These are phyloP conservation scores for Puccinellia tenuiflora DNA, from an alignment of 176 grass and related monocot genomes.

Conservation along the genomic window DNA sequence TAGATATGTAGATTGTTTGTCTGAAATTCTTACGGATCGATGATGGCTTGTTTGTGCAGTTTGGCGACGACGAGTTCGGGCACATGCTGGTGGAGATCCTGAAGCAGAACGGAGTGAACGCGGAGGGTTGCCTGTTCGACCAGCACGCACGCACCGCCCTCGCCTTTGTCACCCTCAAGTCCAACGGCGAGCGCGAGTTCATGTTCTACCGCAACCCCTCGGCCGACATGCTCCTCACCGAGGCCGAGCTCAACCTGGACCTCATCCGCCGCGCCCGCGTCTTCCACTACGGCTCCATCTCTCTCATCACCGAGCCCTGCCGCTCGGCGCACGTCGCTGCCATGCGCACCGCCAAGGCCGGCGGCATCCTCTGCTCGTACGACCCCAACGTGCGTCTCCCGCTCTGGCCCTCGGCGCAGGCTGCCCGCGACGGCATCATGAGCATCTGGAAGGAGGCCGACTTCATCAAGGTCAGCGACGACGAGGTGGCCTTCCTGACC, in stretches of 20 bases:
- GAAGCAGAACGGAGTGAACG: slow-evolving; percentile 66
- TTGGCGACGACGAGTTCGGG: slow-evolving; percentile 90
- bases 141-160: slow-evolving; percentile 72
- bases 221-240: slow-evolving; percentile 77
- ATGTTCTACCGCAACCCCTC: slow-evolving; percentile 96
- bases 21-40: background rate
- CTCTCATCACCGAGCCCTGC: slow-evolving; percentile 77
- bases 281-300: slow-evolving; percentile 94
- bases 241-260: slow-evolving; percentile 66
- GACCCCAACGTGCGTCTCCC: slow-evolving; percentile 89
- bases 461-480: slow-evolving; percentile 95
- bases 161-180: slow-evolving; percentile 80
- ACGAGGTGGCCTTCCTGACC: slow-evolving; percentile 84
- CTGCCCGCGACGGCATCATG: slow-evolving; percentile 48
- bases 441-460: slow-evolving; percentile 94
- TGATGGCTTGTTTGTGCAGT: slow-evolving; percentile 14
- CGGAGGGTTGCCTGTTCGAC: slow-evolving; percentile 62
- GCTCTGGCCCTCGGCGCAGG: slow-evolving; percentile 70
- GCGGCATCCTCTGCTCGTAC: slow-evolving; percentile 70
- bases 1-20: background rate
- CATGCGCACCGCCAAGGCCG: slow-evolving; percentile 71
- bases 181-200: slow-evolving; percentile 80
- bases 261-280: slow-evolving; percentile 64
- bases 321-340: slow-evolving; percentile 73
- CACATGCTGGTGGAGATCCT: slow-evolving; percentile 87